Conservation (phyloP, 192 early-diverging fungal species). For the Entomortierella parvispora region DNA sequence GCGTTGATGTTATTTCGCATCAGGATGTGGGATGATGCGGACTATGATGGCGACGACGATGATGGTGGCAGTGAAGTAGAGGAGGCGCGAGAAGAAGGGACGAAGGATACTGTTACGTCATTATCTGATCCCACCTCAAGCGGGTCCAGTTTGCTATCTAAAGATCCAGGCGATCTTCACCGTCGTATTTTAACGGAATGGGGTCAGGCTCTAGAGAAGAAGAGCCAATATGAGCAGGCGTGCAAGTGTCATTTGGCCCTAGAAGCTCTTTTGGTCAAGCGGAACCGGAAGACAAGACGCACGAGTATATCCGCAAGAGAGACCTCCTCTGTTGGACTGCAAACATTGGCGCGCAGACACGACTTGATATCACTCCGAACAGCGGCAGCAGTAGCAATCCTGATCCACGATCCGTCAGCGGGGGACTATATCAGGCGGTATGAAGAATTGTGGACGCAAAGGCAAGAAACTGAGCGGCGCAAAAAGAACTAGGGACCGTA, state of each 20-base stretch:
- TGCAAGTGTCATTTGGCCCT: slow-evolving; percentile 46
- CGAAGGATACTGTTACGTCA: neutral
- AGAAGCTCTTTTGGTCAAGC: slow-evolving; percentile 1
- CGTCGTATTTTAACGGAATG: slow-evolving; percentile 37
- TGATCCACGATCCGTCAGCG: slow-evolving; percentile 23
- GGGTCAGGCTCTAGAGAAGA: slow-evolving; percentile 31
- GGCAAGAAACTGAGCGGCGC: slow-evolving; percentile 8
- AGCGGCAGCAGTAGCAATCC: slow-evolving; percentile 39
- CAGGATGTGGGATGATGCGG: slow-evolving; percentile 23
- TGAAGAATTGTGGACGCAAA: neutral
- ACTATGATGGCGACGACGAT: slow-evolving; percentile 1
- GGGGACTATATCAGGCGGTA: slow-evolving; percentile 19
- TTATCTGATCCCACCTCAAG: neutral
- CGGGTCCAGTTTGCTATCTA: neutral
- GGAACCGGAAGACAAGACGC: neutral
- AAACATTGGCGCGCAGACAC: slow-evolving; percentile 30
- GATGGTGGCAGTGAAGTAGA: neutral
- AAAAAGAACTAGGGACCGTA: neutral
- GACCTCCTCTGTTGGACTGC: slow-evolving; percentile 21
- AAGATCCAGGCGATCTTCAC: slow-evolving; percentile 10
- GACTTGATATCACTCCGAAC: slow-evolving; percentile 31
- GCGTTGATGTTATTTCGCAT: slow-evolving; percentile 43
- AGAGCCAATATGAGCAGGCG: slow-evolving; percentile 26
- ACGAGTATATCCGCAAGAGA: neutral
- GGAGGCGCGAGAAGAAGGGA: neutral